A percentile compares a stretch with the other conserved stretches of the same genome.
phyloP scores from a whole-genome alignment of 169 alveolate genomes.

The Cyclospora cayetanensis region DNA sequence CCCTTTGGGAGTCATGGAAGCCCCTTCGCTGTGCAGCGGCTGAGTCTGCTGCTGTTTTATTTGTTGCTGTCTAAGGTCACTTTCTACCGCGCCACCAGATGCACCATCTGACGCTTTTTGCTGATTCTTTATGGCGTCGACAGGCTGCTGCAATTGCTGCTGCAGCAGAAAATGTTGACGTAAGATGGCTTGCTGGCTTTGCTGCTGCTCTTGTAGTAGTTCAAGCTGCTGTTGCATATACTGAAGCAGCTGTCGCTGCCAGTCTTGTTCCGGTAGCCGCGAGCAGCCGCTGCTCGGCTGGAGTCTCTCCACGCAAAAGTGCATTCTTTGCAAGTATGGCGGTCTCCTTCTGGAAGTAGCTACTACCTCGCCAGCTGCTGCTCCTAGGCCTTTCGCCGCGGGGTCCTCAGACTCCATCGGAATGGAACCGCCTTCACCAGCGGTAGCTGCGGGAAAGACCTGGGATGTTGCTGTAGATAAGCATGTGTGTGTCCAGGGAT shows the following conservation, averaged over 20 bases:
- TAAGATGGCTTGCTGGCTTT: neutral
- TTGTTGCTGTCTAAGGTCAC: neutral
- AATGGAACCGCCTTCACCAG: too few relatives aligned
- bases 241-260: neutral
- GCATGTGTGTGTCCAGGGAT: too few relatives aligned
- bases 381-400: too few relatives aligned
- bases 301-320: slow-evolving; percentile 28
- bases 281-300: neutral
- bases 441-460: too few relatives aligned
- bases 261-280: neutral
- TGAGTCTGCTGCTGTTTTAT: neutral
- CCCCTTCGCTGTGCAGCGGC: neutral
- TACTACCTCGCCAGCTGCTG: slow-evolving; percentile 33
- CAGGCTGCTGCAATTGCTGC: neutral
- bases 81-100: neutral
- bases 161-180: slow-evolving; percentile 1
- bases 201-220: neutral
- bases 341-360: neutral
- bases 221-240: neutral
- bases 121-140: too few relatives aligned
- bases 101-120: neutral
- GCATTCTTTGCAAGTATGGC: slow-evolving; percentile 53
- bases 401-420: too few relatives aligned
- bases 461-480: too few relatives aligned
- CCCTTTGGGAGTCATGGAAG: neutral